A percentile compares a stretch with the other conserved stretches of the same genome.
Evolutionary conservation across 176 grass and related monocot species (phyloP).

Genomic region (Phragmites australis): DNA sequence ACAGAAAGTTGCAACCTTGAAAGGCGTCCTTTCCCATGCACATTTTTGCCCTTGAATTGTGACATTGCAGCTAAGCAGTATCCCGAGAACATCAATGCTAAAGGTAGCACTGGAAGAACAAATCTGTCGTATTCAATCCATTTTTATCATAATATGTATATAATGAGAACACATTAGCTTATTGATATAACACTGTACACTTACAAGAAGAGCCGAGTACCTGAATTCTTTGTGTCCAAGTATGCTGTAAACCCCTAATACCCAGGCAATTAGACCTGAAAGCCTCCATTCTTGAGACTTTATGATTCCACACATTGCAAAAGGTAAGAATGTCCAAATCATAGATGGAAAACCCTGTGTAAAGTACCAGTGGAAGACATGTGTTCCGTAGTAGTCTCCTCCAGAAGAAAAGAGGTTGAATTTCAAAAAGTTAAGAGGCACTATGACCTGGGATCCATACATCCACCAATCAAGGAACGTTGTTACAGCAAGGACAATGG

Average conservation of each 20-base stretch:
- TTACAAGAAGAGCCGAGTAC: constrained; percentile 46
- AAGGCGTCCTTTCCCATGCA: constrained; percentile 16
- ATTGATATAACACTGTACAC: constrained; percentile 11
- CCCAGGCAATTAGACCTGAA: constrained; percentile 75
- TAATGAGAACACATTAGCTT: neutral
- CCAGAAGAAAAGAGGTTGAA: constrained; percentile 95
- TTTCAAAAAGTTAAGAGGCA: constrained; percentile 90
- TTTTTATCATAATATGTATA: constrained; percentile 3
- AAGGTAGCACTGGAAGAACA: constrained; percentile 89
- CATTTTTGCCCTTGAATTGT: constrained; percentile 43
- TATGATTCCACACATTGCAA: constrained; percentile 60
- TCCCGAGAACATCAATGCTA: constrained; percentile 89
- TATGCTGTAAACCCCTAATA: constrained; percentile 88
- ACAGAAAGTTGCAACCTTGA: constrained; percentile 60
- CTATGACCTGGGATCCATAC: constrained; percentile 69
- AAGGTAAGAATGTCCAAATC: constrained; percentile 85
- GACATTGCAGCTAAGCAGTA: constrained; percentile 67
- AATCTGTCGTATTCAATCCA: constrained; percentile 54
- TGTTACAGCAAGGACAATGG: constrained; percentile 65
- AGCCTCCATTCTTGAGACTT: constrained; percentile 75
- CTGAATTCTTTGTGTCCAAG: constrained; percentile 98
- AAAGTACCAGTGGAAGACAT: constrained; percentile 86
- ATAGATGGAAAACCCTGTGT: constrained; percentile 94
- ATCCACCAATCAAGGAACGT: constrained; percentile 77
- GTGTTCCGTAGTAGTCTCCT: constrained; percentile 93